Conservation (phyloP, 495 filamentous ascomycete species). For the Talaromyces ruber region DNA sequence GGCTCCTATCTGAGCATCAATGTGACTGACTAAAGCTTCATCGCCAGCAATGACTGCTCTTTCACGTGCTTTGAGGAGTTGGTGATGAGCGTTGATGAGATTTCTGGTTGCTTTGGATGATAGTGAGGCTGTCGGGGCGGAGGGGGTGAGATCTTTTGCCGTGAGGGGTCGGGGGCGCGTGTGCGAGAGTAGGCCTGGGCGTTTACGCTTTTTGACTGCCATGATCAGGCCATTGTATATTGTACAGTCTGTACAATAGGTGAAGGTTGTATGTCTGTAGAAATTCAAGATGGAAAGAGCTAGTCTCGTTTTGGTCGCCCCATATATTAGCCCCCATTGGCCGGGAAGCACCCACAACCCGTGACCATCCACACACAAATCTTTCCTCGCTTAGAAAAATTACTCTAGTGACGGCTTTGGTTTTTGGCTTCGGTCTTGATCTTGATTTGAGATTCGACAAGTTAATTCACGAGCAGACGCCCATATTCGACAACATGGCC, state of each 20-base stretch:
- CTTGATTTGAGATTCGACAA: constrained; percentile 7
- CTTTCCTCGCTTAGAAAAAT: constrained; percentile 7
- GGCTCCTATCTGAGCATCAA: constrained; percentile 52
- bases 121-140: constrained; percentile 47
- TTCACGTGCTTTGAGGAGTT: constrained; percentile 65
- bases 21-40: constrained; percentile 36
- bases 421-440: background rate
- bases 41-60: constrained; percentile 62
- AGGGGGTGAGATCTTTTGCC: constrained; percentile 13
- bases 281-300: background rate
- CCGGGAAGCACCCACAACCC: background rate
- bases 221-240: constrained; percentile 21
- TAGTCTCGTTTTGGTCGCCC: background rate
- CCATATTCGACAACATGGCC: constrained; percentile 54
- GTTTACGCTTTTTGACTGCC: constrained; percentile 28
- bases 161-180: constrained; percentile 54
- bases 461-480: constrained; percentile 39
- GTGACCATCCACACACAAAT: constrained; percentile 6
- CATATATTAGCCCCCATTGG: background rate
- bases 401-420: background rate
- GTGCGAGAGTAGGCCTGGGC: constrained; percentile 48
- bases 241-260: background rate
- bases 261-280: background rate
- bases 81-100: constrained; percentile 79
- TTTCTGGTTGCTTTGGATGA: constrained; percentile 73